Evolutionary conservation across 148 eudicot species (phyloP), one percentile per base, ranked within the genome.

Genomic region (Rhododendron vialii): DNA sequence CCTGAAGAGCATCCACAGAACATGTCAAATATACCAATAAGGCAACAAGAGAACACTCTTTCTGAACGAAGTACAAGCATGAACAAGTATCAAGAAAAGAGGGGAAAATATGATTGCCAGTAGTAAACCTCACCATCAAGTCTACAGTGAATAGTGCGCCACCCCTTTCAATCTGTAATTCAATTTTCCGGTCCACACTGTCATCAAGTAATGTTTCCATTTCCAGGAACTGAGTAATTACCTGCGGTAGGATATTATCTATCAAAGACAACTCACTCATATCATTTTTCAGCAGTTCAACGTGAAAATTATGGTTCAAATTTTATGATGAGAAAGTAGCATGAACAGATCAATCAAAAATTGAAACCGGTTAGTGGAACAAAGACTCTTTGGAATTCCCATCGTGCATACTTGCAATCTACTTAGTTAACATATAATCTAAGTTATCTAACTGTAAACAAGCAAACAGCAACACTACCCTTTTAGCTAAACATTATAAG

Each of bases 141-240:
- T 93, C 83, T 30, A 95, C 91, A 35, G 94, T 92, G 86, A 94
- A 90, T 22, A 93, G 91, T 83, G 92, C 88, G 80, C 98, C 99
- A 87, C 99, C 99, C 90, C 99, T 94, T 91, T 98, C 96, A 90
- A 98, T 91, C 86, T 93, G 95, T 86, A 98, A 88, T 90, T 98
- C 91, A 76, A 98, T 88, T 79, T 90, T 91, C 88, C 90, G 90
- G 87, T 86, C 90, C 69, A 98, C 99, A 90, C 91, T 88, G 87
- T 94, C 98, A 89, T 98, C 98, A 86, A 98, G 89, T 89, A 94
- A 85, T 83, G 91, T 94, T 92, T 98, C 99, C 89, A 98, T 88
- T 91, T 92, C 92, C 85, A 95, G 93, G 89, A 98, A 98, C 89
- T 94, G 98, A 85, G 99, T 95, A 89, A 91, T 88, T 85, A 98